Conservation (phyloP, 2,329 filamentous ascomycete species). For the Penicillium sclerotigenum region DNA sequence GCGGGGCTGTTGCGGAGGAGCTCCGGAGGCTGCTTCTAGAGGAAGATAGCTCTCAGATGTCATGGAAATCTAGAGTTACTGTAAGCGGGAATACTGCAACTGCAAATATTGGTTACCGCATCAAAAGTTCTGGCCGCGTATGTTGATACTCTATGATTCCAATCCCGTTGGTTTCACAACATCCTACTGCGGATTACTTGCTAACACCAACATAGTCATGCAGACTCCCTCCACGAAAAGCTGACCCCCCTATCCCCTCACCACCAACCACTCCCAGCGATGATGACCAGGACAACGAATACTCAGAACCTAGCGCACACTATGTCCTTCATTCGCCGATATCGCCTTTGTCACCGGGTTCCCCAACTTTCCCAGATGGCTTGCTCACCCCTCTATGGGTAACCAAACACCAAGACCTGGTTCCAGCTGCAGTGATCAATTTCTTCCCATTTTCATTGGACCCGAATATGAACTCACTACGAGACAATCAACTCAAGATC, state of each 20-base stretch:
- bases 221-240: conserved; percentile 60
- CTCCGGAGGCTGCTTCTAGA: conserved; percentile 65
- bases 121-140: conserved; percentile 79
- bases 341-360: conserved; percentile 81
- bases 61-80: conserved; percentile 63
- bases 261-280: conserved; percentile 50
- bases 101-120: conserved; percentile 55
- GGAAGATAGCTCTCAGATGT: conserved; percentile 60
- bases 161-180: not conserved
- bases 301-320: conserved; percentile 42
- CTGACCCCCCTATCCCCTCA: conserved; percentile 55
- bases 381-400: conserved; percentile 79
- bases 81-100: conserved; percentile 47
- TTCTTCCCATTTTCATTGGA: conserved; percentile 77
- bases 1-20: conserved; percentile 61
- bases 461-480: conserved; percentile 67
- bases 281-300: conserved; percentile 42
- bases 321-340: conserved; percentile 81
- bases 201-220: conserved; percentile 43
- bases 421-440: conserved; percentile 76
- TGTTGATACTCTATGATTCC: conserved; percentile 37
- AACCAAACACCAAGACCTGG: conserved; percentile 78
- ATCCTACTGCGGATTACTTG: conserved; percentile 1
- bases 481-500: conserved; percentile 81
- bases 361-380: conserved; percentile 83